Evolutionary conservation across 345 rosid species (phyloP).

Genomic region (Syzygium grande): DNA sequence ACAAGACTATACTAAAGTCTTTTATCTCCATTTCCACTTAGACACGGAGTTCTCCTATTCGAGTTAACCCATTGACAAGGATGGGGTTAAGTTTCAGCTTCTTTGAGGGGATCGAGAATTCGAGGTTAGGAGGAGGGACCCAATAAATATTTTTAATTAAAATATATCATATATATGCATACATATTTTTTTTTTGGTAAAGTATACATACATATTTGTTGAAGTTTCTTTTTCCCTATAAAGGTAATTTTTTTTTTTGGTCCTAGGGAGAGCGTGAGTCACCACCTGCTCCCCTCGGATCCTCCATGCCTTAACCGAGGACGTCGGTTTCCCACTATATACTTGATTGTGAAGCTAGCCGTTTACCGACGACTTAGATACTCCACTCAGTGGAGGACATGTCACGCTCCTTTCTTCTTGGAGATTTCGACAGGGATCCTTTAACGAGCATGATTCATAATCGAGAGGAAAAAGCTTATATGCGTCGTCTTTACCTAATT

Average conservation of each 20-base stretch:
- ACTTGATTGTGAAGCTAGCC: neutral
- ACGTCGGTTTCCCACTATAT: neutral
- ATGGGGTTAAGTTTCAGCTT: neutral
- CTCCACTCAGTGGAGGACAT: neutral
- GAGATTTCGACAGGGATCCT: too few species aligned
- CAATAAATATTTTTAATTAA: neutral
- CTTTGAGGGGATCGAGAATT: neutral
- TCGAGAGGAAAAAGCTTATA: too few species aligned
- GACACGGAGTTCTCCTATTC: neutral
- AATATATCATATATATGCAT: neutral
- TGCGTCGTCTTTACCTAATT: too few species aligned
- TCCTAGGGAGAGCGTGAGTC: neutral
- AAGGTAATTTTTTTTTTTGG: neutral
- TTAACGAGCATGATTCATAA: too few species aligned
- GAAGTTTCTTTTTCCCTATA: neutral
- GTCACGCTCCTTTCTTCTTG: too few species aligned
- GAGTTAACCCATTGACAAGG: neutral
- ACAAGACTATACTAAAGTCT: neutral
- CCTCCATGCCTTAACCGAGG: neutral
- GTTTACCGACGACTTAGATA: neutral
- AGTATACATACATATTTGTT: neutral
- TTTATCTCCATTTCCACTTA: neutral
- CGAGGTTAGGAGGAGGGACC: neutral
- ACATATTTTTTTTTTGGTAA: too few species aligned
- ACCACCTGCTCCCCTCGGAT: neutral